Conservation (phyloP, 2,329 filamentous ascomycete genomes). For the Neopestalotiopsis sp. region DNA sequence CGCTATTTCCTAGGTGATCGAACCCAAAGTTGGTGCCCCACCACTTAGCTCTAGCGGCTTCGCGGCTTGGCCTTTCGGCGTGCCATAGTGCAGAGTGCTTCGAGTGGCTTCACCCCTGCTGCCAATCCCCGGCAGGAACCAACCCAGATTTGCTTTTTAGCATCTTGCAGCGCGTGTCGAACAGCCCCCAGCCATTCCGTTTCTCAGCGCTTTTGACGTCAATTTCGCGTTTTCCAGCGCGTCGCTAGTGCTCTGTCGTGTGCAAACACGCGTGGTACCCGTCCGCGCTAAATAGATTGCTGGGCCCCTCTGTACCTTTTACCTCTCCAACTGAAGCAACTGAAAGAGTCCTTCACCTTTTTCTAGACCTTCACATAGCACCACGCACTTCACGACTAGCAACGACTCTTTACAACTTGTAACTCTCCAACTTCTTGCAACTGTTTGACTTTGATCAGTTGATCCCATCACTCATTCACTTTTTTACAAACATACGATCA, state of each 20-base stretch:
- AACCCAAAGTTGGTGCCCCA: background rate
- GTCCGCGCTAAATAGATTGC: constrained; percentile 10
- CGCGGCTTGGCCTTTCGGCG: background rate
- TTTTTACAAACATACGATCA: background rate
- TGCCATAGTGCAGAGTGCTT: background rate
- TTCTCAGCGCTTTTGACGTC: constrained; percentile 16
- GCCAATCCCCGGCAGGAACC: background rate
- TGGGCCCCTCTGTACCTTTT: constrained; percentile 4
- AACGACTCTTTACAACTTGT: background rate
- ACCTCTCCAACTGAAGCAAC: constrained; percentile 9
- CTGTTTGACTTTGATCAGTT: background rate
- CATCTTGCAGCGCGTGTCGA: constrained; percentile 11
- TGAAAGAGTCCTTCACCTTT: background rate
- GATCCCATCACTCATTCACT: background rate
- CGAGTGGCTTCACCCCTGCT: background rate
- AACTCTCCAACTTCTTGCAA: background rate
- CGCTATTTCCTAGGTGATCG: background rate
- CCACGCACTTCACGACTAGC: constrained; percentile 4
- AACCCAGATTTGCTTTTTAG: background rate
- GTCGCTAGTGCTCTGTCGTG: background rate
- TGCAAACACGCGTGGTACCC: constrained; percentile 17
- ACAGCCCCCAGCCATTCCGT: constrained; percentile 14
- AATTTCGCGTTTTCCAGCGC: constrained; percentile 16
- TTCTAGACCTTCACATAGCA: constrained; percentile 7
- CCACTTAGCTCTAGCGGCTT: background rate